These are phyloP conservation scores for Ceratobasidium sp. DNA, from an alignment of 1,284 basidiomycete genomes.

Conservation along the genomic window DNA sequence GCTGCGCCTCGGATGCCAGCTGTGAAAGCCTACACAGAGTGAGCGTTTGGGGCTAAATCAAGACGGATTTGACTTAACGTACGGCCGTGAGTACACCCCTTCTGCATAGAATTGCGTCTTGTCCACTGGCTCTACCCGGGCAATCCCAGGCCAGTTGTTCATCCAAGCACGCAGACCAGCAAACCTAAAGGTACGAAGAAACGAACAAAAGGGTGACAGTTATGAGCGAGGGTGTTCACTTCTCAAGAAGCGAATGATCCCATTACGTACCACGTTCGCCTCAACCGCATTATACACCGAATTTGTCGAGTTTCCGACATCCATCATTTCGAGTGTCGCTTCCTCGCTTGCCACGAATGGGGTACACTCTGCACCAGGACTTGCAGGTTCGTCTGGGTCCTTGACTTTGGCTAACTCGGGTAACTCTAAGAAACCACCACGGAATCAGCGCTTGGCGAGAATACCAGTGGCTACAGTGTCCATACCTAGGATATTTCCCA, in stretches of 20 bases:
- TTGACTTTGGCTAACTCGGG: conserved; percentile 40
- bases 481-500: conserved; percentile 42
- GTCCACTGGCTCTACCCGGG: background rate
- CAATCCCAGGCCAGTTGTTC: conserved; percentile 36
- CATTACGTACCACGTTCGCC: conserved; percentile 39
- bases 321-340: conserved; percentile 32
- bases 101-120: conserved; percentile 15
- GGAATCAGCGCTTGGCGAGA: background rate
- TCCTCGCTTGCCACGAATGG: conserved; percentile 36
- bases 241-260: background rate
- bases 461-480: background rate
- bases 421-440: conserved; percentile 6
- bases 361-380: conserved; percentile 37
- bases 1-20: conserved; percentile 32
- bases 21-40: conserved; percentile 22
- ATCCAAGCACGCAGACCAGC: conserved; percentile 45
- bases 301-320: conserved; percentile 20
- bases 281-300: conserved; percentile 27
- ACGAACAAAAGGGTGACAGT: background rate
- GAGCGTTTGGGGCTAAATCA: background rate
- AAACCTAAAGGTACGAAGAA: conserved; percentile 13
- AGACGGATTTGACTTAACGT: background rate
- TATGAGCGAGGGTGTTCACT: background rate
- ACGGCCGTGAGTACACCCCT: conserved; percentile 40
- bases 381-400: conserved; percentile 37